A percentile compares a stretch with the other conserved stretches of the same genome.
Conservation (phyloP, 2,329 filamentous ascomycete genomes). For the Lizonia empirigonia region DNA sequence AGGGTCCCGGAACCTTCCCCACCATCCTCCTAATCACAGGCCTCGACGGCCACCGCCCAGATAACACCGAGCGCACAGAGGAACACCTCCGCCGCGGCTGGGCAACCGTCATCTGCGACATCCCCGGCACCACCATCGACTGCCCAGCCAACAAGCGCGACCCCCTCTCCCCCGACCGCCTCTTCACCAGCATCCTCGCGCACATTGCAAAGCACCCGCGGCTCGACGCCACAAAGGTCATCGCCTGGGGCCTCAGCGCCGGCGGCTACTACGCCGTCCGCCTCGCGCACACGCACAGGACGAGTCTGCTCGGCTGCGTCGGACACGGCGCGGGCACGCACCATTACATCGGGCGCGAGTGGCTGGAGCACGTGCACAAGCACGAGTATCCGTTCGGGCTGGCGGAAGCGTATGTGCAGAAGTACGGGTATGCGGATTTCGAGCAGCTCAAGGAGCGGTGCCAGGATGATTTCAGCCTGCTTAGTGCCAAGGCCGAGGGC, state of each 20-base stretch:
- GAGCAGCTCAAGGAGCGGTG: constrained; percentile 55
- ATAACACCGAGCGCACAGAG: constrained; percentile 51
- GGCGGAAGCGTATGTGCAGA: constrained; percentile 54
- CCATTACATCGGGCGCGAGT: constrained; percentile 61
- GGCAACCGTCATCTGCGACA: constrained; percentile 58
- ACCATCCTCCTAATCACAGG: constrained; percentile 62
- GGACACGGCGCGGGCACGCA: constrained; percentile 62
- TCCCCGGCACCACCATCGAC: constrained; percentile 61
- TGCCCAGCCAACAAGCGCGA: constrained; percentile 58
- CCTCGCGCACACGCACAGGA: constrained; percentile 61
- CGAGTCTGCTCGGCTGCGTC: constrained; percentile 55
- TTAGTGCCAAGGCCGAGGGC: constrained; percentile 59
- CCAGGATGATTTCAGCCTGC: constrained; percentile 57
- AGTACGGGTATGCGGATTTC: constrained; percentile 49
- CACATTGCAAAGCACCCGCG: constrained; percentile 54
- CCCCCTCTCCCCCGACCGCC: constrained; percentile 56
- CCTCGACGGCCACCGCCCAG: constrained; percentile 64
- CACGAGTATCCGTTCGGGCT: constrained; percentile 66
- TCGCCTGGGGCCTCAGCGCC: constrained; percentile 62
- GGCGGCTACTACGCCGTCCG: constrained; percentile 65
- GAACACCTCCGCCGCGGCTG: constrained; percentile 56
- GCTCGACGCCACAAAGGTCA: constrained; percentile 55
- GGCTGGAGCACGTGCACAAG: constrained; percentile 59
- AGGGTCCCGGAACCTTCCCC: constrained; percentile 50
- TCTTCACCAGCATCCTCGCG: constrained; percentile 59